phyloP scores from a whole-genome alignment of 2,329 filamentous ascomycete genomes.

The Penicillium sp. region DNA sequence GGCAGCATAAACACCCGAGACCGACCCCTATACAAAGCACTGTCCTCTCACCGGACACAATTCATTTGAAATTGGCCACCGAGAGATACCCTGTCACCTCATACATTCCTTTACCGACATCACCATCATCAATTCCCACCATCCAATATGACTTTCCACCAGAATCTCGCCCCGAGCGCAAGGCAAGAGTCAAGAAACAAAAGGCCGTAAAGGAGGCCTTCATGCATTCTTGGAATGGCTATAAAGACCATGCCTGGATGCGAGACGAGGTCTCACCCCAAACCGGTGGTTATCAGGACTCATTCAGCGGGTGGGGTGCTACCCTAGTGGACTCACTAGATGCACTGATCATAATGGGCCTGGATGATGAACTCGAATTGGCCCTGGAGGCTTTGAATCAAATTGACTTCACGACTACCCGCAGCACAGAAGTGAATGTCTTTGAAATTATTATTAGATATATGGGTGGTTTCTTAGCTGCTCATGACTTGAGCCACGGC shows the following conservation, averaged over 20 bases:
- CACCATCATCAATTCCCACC: conserved; percentile 70
- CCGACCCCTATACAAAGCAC: conserved; percentile 19
- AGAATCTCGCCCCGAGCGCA: conserved; percentile 64
- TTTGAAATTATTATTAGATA: conserved; percentile 95
- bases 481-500: conserved; percentile 81
- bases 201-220: conserved; percentile 73
- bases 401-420: conserved; percentile 81
- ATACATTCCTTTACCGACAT: conserved; percentile 73
- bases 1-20: conserved; percentile 20
- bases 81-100: conserved; percentile 77
- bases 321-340: conserved; percentile 83
- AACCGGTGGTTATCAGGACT: conserved; percentile 69
- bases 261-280: conserved; percentile 85
- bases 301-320: conserved; percentile 90
- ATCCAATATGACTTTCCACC: conserved; percentile 73
- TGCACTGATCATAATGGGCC: conserved; percentile 81
- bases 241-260: conserved; percentile 77
- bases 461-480: conserved; percentile 80
- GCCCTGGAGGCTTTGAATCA: conserved; percentile 69
- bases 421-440: conserved; percentile 72
- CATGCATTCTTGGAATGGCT: conserved; percentile 78
- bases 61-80: conserved; percentile 71
- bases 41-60: conserved; percentile 16
- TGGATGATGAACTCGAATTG: conserved; percentile 77
- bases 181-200: conserved; percentile 66